phyloP scores from a whole-genome alignment of 768 basidiomycete genomes.

The Mrakia gelida region DNA sequence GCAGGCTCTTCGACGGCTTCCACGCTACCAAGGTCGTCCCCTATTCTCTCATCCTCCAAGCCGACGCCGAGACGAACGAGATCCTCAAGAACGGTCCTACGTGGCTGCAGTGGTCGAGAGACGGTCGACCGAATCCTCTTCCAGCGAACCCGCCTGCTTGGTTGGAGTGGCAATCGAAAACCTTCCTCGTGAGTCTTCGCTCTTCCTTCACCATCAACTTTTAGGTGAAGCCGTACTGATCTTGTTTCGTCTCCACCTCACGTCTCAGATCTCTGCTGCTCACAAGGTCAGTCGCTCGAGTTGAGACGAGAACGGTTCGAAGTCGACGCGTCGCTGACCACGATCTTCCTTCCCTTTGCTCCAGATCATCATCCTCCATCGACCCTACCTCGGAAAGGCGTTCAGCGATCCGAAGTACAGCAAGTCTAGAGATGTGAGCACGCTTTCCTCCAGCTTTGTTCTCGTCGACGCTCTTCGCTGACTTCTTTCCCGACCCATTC shows the following conservation, averaged over 20 bases:
- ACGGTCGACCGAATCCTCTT: slow-evolving; percentile 20
- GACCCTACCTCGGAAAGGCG: slow-evolving; percentile 34
- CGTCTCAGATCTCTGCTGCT: neutral
- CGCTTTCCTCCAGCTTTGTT: neutral
- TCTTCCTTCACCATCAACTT: no score
- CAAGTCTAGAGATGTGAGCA: slow-evolving; percentile 15
- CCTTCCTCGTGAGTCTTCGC: slow-evolving; percentile 23
- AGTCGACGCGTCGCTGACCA: neutral
- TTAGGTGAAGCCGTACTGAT: no score
- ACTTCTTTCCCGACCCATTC: neutral
- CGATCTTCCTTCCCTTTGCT: neutral
- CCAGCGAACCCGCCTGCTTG: slow-evolving; percentile 26
- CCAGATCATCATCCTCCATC: slow-evolving; percentile 35
- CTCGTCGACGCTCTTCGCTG: neutral
- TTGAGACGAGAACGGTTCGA: neutral
- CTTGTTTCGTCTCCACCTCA: no score
- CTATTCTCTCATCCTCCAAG: slow-evolving; percentile 20
- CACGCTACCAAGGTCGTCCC: slow-evolving; percentile 10
- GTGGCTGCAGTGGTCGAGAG: slow-evolving; percentile 28
- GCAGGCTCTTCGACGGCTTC: slow-evolving; percentile 17
- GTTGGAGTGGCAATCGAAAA: slow-evolving; percentile 33
- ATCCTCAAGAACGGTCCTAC: slow-evolving; percentile 31
- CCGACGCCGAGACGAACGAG: slow-evolving; percentile 27
- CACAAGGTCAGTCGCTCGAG: slow-evolving; percentile 2
- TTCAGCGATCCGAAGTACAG: slow-evolving; percentile 32